Conservation (phyloP, 257 asterid genomes). For the Solanum virginianum region DNA sequence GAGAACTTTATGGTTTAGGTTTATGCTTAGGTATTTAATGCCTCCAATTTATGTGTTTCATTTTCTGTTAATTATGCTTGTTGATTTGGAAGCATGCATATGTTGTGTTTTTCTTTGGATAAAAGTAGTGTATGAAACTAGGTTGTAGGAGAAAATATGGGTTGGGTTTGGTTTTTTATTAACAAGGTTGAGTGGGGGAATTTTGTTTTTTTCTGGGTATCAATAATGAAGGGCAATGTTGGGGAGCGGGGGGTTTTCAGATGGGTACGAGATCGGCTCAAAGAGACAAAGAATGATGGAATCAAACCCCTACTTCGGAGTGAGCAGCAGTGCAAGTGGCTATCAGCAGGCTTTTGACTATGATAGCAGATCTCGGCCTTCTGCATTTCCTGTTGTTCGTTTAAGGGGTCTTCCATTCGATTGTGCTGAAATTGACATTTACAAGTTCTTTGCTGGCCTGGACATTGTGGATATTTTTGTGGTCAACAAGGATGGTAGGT, state of each 20-base stretch:
- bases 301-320: conserved; percentile 99
- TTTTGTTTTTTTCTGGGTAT: conserved; percentile 61
- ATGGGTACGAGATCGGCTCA: conserved; percentile 99
- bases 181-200: conserved; percentile 93
- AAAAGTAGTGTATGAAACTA: conserved; percentile 19
- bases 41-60: not conserved
- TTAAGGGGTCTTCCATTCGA: conserved; percentile 89
- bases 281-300: conserved; percentile 99
- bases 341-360: conserved; percentile 14
- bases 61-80: not conserved
- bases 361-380: conserved; percentile 1
- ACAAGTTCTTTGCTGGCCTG: conserved; percentile 79
- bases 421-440: conserved; percentile 62
- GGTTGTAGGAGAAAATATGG: conserved; percentile 49
- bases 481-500: conserved; percentile 67
- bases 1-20: not conserved
- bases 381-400: conserved; percentile 73
- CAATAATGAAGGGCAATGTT: conserved; percentile 93
- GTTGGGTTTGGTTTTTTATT: conserved; percentile 94
- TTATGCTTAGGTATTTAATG: not conserved
- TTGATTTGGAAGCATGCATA: not conserved
- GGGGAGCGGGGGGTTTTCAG: conserved; percentile 99
- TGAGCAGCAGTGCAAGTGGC: conserved; percentile 60
- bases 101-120: not conserved
- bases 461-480: conserved; percentile 82